Evolutionary conservation across 2,329 filamentous ascomycete genomes (phyloP), one percentile per base, ranked within the genome.

Genomic region (Corniculantispora saksenae): DNA sequence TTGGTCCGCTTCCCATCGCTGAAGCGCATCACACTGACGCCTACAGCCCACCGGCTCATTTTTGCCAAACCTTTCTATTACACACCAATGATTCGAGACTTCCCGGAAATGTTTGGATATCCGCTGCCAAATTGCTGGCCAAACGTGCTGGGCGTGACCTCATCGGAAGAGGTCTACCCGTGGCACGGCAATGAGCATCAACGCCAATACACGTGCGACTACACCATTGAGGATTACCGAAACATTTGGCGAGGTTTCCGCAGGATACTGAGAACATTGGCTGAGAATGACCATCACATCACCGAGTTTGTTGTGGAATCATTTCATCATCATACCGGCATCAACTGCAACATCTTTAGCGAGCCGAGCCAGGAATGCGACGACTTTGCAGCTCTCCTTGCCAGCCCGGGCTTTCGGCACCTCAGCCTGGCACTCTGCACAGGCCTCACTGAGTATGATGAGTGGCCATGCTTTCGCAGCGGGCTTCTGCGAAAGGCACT

Each of bases 11-110:
- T 81, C 51, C 74, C 77, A 0, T 70, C 69, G 2, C 68, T 82
- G 2, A 72, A 62, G 45, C 75, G 72, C 55, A 68, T 83, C 9
- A 79, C 71, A 0, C 63, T 82, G 19, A 81, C 79, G 3, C 75
- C 75, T 9, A 76, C 77, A 2, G 70, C 77, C 1, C 80, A 82
- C 66, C 77, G 77, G n/a, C n/a, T n/a, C 0, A 68, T 71, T 50
- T 63, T 75, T 0, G 73, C 75, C 19, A 55, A 62, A 1, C 80
- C 79, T 0, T 64, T 74, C 0, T 81, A 82, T 25, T 12, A 51
- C 3, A 29, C 48, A 15, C 48, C 43, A 9, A 17, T 47, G 15
- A 8, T 47, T 5, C 43, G 43, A 17, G 6, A 21, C 43, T 47
- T 47, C 17, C 43, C 43, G 17, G 13, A 38, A 13, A 38, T 38